A percentile compares a stretch with the other conserved stretches of the same genome.
phyloP scores from a whole-genome alignment of 345 rosid genomes.

The Noccaea bulbosa region DNA sequence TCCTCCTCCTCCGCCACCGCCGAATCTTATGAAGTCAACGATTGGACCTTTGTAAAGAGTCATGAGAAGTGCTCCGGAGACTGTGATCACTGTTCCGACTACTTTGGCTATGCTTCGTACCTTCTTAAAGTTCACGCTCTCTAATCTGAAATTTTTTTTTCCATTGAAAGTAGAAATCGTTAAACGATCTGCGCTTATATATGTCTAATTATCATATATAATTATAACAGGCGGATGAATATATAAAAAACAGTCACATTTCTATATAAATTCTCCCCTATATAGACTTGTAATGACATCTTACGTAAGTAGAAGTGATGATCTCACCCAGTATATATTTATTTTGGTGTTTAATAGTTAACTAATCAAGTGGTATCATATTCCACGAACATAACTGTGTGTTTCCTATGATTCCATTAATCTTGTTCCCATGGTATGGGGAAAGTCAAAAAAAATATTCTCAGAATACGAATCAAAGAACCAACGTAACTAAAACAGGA shows the following conservation, averaged over 20 bases:
- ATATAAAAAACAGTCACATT: slow-evolving; percentile 17
- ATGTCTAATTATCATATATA: neutral
- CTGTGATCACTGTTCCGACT: slow-evolving; percentile 74
- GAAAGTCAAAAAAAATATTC: slow-evolving; percentile 14
- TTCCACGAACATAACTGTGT: slow-evolving; percentile 36
- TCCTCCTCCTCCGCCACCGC: slow-evolving; percentile 45
- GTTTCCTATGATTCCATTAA: slow-evolving; percentile 37
- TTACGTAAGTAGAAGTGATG: slow-evolving; percentile 43
- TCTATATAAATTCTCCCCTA: neutral
- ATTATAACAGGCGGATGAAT: slow-evolving; percentile 27
- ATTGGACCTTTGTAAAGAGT: slow-evolving; percentile 90
- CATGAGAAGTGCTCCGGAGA: slow-evolving; percentile 88
- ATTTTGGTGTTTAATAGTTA: slow-evolving; percentile 24
- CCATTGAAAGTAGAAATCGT: neutral
- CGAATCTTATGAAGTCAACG: slow-evolving; percentile 51
- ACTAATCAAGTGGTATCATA: slow-evolving; percentile 30
- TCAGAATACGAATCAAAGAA: slow-evolving; percentile 35
- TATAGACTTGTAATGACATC: slow-evolving; percentile 33
- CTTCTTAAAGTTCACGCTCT: slow-evolving; percentile 66
- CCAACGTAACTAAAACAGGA: neutral
- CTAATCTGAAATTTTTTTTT: slow-evolving; percentile 55
- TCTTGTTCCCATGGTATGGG: slow-evolving; percentile 41
- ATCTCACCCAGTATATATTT: slow-evolving; percentile 28
- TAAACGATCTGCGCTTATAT: slow-evolving; percentile 7
- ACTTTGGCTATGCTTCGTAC: slow-evolving; percentile 72